These are phyloP conservation scores for Epithele typhae DNA, from an alignment of 768 basidiomycete species.

Conservation along the genomic window DNA sequence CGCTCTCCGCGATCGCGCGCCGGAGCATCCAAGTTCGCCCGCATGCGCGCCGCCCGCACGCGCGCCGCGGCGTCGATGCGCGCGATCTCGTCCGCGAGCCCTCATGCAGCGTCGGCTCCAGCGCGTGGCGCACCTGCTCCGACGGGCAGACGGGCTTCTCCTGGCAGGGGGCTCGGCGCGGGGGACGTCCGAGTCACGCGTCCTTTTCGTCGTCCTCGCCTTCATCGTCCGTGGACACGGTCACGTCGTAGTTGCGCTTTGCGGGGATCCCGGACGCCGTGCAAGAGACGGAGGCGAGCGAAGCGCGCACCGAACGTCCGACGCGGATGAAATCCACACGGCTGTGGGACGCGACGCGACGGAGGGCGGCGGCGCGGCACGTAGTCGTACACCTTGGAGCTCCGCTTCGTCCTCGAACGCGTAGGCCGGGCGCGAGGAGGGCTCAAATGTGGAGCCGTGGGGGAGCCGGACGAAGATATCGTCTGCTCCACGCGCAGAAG, in stretches of 20 bases:
- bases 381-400: slow-evolving; percentile 58
- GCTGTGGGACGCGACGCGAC: background rate
- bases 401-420: slow-evolving; percentile 86
- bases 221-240: slow-evolving; percentile 19
- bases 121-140: slow-evolving; percentile 59
- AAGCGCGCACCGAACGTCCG: background rate
- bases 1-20: slow-evolving; percentile 59
- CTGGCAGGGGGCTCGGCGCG: background rate
- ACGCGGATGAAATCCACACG: background rate
- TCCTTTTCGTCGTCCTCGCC: slow-evolving; percentile 19
- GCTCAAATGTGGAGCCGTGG: background rate
- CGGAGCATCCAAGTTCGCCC: slow-evolving; percentile 33
- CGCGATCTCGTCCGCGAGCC: slow-evolving; percentile 41
- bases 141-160: slow-evolving; percentile 45
- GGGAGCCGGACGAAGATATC: slow-evolving; percentile 61
- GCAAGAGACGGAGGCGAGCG: background rate
- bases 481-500: slow-evolving; percentile 73
- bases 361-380: background rate
- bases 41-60: slow-evolving; percentile 3
- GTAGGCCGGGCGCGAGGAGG: background rate
- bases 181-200: background rate
- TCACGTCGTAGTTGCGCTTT: slow-evolving; percentile 10
- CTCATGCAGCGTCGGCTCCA: slow-evolving; percentile 63
- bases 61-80: slow-evolving; percentile 14
- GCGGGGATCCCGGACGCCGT: background rate